These are phyloP conservation scores for Populus trichocarpa DNA, from an alignment of 441 rosid genomes.

Conservation along the genomic window DNA sequence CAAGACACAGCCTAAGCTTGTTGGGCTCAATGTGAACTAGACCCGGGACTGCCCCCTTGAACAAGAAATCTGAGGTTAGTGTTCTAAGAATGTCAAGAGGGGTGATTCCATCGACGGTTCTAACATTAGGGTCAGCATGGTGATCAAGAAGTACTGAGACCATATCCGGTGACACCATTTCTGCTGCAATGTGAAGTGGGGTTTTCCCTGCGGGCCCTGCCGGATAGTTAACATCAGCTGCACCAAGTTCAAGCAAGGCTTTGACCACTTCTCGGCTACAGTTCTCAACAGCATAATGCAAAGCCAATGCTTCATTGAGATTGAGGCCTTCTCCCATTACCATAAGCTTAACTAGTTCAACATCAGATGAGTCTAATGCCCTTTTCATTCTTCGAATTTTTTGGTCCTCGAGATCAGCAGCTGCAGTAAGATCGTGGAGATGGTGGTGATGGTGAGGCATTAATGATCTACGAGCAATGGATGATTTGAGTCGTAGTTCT, in stretches of 20 bases:
- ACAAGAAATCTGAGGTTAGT: conserved; percentile 97
- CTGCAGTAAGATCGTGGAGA: conserved; percentile 48
- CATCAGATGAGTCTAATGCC: conserved; percentile 92
- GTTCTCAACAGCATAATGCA: conserved; percentile 92
- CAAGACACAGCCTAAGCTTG: conserved; percentile 91
- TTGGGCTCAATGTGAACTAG: conserved; percentile 89
- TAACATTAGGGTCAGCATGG: conserved; percentile 91
- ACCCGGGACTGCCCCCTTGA: conserved; percentile 98
- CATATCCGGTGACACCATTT: conserved; percentile 99
- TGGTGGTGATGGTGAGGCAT: conserved; percentile 52
- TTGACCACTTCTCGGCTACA: conserved; percentile 97
- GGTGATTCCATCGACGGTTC: conserved; percentile 83
- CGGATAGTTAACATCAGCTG: conserved; percentile 91
- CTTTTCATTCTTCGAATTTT: conserved; percentile 89
- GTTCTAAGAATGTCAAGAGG: conserved; percentile 89
- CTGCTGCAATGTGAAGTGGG: conserved; percentile 89
- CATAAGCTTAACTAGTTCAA: conserved; percentile 94
- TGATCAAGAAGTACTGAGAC: conserved; percentile 94
- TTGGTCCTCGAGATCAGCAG: conserved; percentile 88
- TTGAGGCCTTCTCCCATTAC: conserved; percentile 99
- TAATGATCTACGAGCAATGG: conserved; percentile 61
- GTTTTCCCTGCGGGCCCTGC: conserved; percentile 90
- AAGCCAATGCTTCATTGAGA: conserved; percentile 85
- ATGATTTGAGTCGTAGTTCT: conserved; percentile 84
- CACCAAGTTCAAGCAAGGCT: conserved; percentile 93